phyloP scores from a whole-genome alignment of 2,329 filamentous ascomycete species.

The Phyllosticta capitalensis region DNA sequence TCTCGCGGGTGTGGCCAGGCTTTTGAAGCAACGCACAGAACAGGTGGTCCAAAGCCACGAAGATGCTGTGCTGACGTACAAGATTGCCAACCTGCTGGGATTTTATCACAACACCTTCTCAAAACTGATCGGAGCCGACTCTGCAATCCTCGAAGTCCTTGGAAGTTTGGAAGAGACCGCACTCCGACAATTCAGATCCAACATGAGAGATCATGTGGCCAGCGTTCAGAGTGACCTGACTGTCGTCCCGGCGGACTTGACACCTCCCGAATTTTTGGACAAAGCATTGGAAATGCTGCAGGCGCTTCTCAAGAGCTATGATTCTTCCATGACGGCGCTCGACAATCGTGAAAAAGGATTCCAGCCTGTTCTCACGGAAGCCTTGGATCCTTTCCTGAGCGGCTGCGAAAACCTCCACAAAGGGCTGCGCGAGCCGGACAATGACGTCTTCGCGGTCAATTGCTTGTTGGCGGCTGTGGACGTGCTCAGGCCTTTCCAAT shows the following conservation, averaged over 20 bases:
- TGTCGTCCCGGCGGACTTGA: conserved; percentile 60
- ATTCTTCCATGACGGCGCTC: conserved; percentile 58
- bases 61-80: conserved; percentile 79
- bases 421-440: conserved; percentile 48
- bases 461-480: conserved; percentile 53
- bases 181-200: conserved; percentile 68
- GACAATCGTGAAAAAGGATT: conserved; percentile 58
- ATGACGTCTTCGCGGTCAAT: conserved; percentile 64
- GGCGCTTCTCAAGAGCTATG: conserved; percentile 75
- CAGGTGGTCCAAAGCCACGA: conserved; percentile 90
- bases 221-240: conserved; percentile 64
- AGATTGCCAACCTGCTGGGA: conserved; percentile 74
- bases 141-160: conserved; percentile 61
- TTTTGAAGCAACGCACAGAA: conserved; percentile 83
- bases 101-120: conserved; percentile 85
- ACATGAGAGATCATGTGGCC: conserved; percentile 72
- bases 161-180: conserved; percentile 63
- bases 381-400: conserved; percentile 76
- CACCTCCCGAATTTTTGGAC: conserved; percentile 68
- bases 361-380: conserved; percentile 62
- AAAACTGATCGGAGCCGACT: conserved; percentile 62
- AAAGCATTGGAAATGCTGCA: conserved; percentile 71
- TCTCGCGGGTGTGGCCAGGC: conserved; percentile 66
- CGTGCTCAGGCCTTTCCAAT: conserved; percentile 51
- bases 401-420: conserved; percentile 63